Conservation (phyloP, 148 eudicot genomes). For the Heliamphora exappendiculata region DNA sequence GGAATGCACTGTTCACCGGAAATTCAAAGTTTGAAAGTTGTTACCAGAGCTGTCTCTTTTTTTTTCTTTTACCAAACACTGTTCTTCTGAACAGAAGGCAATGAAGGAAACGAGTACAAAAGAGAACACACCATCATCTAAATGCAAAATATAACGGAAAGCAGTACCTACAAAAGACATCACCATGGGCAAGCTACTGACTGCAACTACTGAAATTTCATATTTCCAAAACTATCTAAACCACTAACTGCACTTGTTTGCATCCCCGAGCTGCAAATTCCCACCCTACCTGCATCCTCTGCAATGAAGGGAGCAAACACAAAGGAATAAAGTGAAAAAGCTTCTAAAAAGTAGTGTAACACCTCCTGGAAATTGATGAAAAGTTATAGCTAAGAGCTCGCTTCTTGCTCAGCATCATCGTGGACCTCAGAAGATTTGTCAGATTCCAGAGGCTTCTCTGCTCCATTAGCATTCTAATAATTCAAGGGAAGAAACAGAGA, state of each 20-base stretch:
- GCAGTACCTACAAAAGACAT: background rate
- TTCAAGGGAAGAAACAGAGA: background rate
- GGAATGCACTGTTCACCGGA: background rate
- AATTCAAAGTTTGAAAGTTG: no score
- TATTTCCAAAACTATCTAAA: background rate
- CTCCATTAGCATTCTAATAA: background rate
- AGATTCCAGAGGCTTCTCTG: constrained; percentile 1
- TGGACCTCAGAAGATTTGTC: constrained; percentile 11
- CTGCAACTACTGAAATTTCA: background rate
- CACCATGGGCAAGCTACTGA: background rate
- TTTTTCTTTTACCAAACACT: background rate
- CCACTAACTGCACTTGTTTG: background rate
- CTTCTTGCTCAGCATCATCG: constrained; percentile 14
- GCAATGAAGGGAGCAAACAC: background rate
- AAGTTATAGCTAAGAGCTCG: constrained; percentile 12
- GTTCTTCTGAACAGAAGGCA: background rate
- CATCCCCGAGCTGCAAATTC: background rate
- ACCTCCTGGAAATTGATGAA: background rate
- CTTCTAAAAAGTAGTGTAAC: background rate
- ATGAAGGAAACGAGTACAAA: background rate
- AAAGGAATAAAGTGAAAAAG: background rate
- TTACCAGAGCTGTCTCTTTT: background rate
- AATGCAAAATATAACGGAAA: background rate
- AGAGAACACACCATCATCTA: background rate
- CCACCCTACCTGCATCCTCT: background rate